Conservation (phyloP, 2,329 filamentous ascomycete species). For the Colletotrichum sp. region DNA sequence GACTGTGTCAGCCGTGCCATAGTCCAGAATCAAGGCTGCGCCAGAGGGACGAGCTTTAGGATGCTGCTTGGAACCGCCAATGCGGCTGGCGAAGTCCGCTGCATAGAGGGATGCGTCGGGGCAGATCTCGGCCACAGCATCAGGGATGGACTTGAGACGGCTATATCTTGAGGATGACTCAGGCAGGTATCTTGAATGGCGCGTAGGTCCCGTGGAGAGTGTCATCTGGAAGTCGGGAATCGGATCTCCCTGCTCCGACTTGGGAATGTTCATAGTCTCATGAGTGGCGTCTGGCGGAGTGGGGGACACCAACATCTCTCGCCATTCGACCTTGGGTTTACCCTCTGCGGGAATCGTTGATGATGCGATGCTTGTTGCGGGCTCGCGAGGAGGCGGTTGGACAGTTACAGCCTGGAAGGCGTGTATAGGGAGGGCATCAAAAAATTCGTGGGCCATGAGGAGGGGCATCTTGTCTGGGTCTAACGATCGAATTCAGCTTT, state of each 20-base stretch:
- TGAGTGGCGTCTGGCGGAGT: constrained; percentile 62
- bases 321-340: constrained; percentile 66
- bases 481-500: constrained; percentile 28
- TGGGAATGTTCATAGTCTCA: constrained; percentile 58
- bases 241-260: constrained; percentile 53
- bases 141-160: constrained; percentile 69
- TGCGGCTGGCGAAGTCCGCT: constrained; percentile 80
- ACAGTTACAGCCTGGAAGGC: constrained; percentile 79
- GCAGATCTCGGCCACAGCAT: constrained; percentile 85
- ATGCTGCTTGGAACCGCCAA: constrained; percentile 69
- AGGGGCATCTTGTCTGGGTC: constrained; percentile 79
- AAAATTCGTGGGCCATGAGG: constrained; percentile 97
- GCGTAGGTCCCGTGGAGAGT: constrained; percentile 75
- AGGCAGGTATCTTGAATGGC: constrained; percentile 85
- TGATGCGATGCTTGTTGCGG: constrained; percentile 25
- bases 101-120: constrained; percentile 85
- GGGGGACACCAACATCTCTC: constrained; percentile 79
- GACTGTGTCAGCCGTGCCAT: constrained; percentile 79
- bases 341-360: constrained; percentile 45
- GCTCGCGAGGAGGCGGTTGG: constrained; percentile 22
- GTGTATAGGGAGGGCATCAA: constrained; percentile 96
- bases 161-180: constrained; percentile 81
- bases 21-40: constrained; percentile 94
- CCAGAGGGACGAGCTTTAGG: constrained; percentile 72
- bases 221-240: constrained; percentile 88